Conservation (phyloP, 2,329 filamentous ascomycete species). For the Harringtonia aguacate region DNA sequence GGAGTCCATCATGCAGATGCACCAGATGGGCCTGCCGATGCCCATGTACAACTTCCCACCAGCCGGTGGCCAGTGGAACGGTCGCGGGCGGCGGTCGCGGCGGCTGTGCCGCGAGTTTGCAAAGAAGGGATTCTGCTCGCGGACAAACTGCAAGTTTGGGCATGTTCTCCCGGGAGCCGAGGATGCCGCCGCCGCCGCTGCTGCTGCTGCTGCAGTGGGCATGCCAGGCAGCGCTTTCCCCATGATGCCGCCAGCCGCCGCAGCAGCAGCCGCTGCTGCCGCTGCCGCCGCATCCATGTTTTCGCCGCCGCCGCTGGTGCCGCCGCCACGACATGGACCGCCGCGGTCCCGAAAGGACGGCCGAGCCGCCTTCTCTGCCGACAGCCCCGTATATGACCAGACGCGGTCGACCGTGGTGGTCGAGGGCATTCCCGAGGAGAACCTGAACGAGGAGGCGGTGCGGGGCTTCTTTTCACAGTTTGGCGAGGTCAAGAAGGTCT, state of each 20-base stretch:
- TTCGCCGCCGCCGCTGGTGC: not conserved
- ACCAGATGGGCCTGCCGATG: conserved; percentile 36
- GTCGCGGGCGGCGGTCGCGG: conserved; percentile 24
- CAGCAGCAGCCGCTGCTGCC: not conserved
- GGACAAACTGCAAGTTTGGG: conserved; percentile 59
- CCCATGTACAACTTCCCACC: conserved; percentile 14
- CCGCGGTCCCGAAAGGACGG: conserved; percentile 17
- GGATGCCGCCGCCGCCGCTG: not conserved
- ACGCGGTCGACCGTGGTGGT: conserved; percentile 61
- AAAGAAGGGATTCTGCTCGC: conserved; percentile 59
- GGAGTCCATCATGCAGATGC: conserved; percentile 50
- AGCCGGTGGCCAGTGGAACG: conserved; percentile 15
- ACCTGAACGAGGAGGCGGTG: conserved; percentile 54
- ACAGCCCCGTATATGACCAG: conserved; percentile 51
- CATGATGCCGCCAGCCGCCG: not conserved
- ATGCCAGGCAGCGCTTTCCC: not conserved
- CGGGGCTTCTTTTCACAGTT: conserved; percentile 63
- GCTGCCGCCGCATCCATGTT: not conserved
- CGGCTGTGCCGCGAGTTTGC: conserved; percentile 61
- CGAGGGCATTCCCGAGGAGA: conserved; percentile 65
- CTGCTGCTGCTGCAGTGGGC: too few relatives aligned
- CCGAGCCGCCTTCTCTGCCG: conserved; percentile 51
- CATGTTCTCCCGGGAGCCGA: conserved; percentile 27
- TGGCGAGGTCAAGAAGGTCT: conserved; percentile 52
- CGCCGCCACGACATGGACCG: not conserved